Evolutionary conservation across 495 filamentous ascomycete genomes (phyloP), one percentile per base, ranked within the genome.

Genomic region (Aspergillus nidulans): DNA sequence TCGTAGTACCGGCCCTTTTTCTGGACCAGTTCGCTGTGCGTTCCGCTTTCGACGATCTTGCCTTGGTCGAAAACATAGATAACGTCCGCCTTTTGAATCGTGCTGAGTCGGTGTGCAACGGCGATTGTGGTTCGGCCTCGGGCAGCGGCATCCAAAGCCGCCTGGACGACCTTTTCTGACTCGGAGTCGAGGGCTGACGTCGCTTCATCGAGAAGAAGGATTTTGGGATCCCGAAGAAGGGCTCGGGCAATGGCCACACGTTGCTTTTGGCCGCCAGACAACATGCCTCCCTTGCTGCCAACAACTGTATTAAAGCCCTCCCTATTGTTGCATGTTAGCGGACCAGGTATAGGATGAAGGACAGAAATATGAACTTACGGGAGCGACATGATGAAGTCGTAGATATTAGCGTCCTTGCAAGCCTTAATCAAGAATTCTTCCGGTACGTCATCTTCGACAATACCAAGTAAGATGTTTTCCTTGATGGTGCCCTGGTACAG

Each of bases 361-460:
- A 7, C 21, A 32, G 20, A 34, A 39, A 4, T 42, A 15, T 36
- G 34, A 53, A 73, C 70, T 67, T 67, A 72, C 60, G 85, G 83
- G 13, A 85, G 71, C 41, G 85, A 86, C 65, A 85, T 79, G 67
- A 96, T 92, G 69, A 95, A 95, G 61, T 94, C 89, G 67, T 91
- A 90, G 61, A 96, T 96, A 61, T 95, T 96, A 39, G 91, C 91
- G 64, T 92, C 87, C 55, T 84, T 85, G 76, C 90, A 94, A 13
- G 88, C 89, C 58, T 86, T 79, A 46, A 85, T 76, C 28, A 96
- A 78, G 5, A 77, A 77, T 34, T 84, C 86, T 39, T 95, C 89
- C 0, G 81, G 66, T 16, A 88, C 79, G 43, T 86, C 78, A 8
- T 85, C 80, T 4, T 72, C 69, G 48, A 82, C 80, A 10, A 78